Evolutionary conservation across 495 filamentous ascomycete species (phyloP).

Genomic region (Annulohypoxylon moriforme): DNA sequence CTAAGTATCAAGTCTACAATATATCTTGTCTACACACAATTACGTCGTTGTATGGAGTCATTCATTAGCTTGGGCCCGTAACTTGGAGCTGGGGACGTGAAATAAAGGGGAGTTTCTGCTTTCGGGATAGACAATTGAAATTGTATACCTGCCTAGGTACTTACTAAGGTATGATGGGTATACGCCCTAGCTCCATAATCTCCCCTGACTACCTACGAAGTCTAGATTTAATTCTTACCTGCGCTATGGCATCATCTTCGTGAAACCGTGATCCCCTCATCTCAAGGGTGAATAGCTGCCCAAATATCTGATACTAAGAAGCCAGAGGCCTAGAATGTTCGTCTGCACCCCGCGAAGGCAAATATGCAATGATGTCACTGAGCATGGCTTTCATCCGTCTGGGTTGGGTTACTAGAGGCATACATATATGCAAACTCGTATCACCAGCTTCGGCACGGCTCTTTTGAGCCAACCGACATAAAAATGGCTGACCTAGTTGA

Average conservation of each 20-base stretch:
- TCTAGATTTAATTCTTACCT: neutral
- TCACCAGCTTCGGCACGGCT: neutral
- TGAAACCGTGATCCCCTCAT: neutral
- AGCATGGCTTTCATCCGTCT: constrained; percentile 7
- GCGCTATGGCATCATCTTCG: neutral
- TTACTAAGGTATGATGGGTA: too few relatives aligned
- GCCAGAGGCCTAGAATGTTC: constrained; percentile 17
- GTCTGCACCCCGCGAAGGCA: constrained; percentile 26
- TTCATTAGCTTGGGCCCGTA: neutral
- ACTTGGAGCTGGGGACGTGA: too few relatives aligned
- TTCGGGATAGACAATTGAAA: too few relatives aligned
- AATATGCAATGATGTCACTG: constrained; percentile 35
- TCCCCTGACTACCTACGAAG: neutral
- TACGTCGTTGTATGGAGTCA: neutral
- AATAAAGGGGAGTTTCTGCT: too few relatives aligned
- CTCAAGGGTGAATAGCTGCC: neutral
- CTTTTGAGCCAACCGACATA: neutral
- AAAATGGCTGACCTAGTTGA: constrained; percentile 3
- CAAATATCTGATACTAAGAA: neutral
- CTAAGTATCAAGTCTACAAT: constrained; percentile 1
- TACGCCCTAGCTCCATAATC: too few relatives aligned
- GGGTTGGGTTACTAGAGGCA: constrained; percentile 1
- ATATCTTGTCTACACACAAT: neutral
- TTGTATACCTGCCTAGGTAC: neutral
- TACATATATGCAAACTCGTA: neutral